Base-by-base conservation (phyloP, 148 eudicot species). In the Camellia japonica region DNA sequence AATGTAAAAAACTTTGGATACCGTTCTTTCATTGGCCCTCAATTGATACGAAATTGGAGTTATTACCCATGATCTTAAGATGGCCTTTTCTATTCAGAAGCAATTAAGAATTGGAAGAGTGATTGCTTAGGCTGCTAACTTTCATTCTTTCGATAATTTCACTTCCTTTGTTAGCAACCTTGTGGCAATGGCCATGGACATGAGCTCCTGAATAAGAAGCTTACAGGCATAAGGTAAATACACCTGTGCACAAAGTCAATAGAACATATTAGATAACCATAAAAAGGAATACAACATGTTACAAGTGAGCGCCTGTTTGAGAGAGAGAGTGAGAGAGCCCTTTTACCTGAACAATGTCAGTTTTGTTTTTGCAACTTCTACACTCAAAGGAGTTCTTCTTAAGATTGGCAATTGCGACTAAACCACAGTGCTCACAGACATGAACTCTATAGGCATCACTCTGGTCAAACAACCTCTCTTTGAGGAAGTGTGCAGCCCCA, bases 181-280 rank as follows among this genome's bases (percentile, higher is more conserved):
- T 18, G 99, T 97, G 41, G 99, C 93, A 54, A 95, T 95, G 4
- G 98, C 98, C 98, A 95, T 95, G 41, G 98, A 77, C 98, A 95
- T 93, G 0, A 95, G 93, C 89, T 95, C 98, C 85, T 95, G 98
- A 88, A 95, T 89, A 10, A 95, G 93, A 69, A 95, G 84, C 86
- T 95, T 95, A 82, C 97, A 95, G 12, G 98, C 98, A 79, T 95
- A 95, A 3, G 98, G 98, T 20, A 95, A 87, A 82, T 95, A 88
- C 49, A 92, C 93, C 98, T 93, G 91, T 30, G 90, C 84, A 86
- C 15, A 77, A 14, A 19, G 16, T 65, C 42, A 18, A 5, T 14
- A 64, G 13, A 64, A 15, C 20, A 16, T 1, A 61, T 15, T 4
- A 61, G 3, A 9, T 15, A 61, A 18, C 1, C 14, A 55, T 55